Conservation (phyloP, 1,284 basidiomycete genomes). For the Phenoliferia sp. region DNA sequence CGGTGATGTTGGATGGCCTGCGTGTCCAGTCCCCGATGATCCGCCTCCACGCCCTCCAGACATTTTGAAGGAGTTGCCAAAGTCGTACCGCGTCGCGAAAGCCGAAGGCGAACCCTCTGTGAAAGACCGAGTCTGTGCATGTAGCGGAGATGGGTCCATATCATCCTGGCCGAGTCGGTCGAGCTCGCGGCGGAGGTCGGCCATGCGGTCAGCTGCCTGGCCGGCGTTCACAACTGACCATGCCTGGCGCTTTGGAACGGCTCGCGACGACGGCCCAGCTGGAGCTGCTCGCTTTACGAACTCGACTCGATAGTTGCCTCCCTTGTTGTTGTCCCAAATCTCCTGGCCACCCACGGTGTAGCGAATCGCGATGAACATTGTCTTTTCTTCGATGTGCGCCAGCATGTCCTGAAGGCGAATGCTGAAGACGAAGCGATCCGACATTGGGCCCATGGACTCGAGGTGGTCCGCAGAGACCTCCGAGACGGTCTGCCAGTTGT, state of each 20-base stretch:
- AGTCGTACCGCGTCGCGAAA: constrained; percentile 49
- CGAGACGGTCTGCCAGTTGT: constrained; percentile 91
- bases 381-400: constrained; percentile 74
- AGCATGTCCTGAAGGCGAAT: constrained; percentile 52
- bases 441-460: constrained; percentile 57
- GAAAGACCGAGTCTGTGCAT: constrained; percentile 19
- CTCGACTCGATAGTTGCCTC: constrained; percentile 66
- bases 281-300: constrained; percentile 42
- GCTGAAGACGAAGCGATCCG: constrained; percentile 57
- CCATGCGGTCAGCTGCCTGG: constrained; percentile 40
- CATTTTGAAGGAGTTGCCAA: constrained; percentile 43
- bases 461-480: constrained; percentile 79
- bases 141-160: constrained; percentile 34
- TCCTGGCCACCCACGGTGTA: constrained; percentile 65
- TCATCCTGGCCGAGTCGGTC: constrained; percentile 48
- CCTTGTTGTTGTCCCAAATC: constrained; percentile 88
- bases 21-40: neutral
- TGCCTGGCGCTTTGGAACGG: constrained; percentile 33
- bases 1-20: neutral
- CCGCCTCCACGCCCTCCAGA: neutral
- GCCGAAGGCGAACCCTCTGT: constrained; percentile 33
- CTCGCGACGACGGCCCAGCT: constrained; percentile 33
- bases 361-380: constrained; percentile 71
- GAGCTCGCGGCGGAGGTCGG: constrained; percentile 49
- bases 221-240: constrained; percentile 46